Conservation (phyloP, 176 grass and related monocot genomes). For the Eragrostis nindensis region DNA sequence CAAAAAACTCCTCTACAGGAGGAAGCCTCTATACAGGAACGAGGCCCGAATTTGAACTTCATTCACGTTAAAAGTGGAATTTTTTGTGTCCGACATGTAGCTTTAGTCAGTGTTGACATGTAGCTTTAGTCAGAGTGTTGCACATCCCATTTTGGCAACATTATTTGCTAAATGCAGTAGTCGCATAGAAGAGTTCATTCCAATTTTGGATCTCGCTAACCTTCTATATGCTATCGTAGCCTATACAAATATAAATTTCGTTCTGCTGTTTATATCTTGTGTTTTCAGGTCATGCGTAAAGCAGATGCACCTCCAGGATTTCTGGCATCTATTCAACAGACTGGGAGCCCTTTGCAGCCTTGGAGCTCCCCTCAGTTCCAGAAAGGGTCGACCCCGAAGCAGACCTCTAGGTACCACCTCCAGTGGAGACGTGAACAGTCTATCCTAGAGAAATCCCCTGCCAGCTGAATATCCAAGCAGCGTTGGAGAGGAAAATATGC, state of each 20-base stretch:
- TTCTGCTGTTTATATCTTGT: slow-evolving; percentile 4
- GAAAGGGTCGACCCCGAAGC: slow-evolving; percentile 42
- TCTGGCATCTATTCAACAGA: slow-evolving; percentile 50
- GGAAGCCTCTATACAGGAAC: no score
- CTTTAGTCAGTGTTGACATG: no score
- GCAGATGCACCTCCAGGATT: slow-evolving; percentile 58
- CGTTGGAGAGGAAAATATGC: not conserved
- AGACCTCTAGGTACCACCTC: slow-evolving; percentile 47
- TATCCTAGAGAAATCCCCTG: slow-evolving; percentile 38
- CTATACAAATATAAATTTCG: slow-evolving; percentile 23
- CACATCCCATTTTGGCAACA: no score
- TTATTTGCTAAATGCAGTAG: slow-evolving; percentile 8
- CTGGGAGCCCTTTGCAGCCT: slow-evolving; percentile 40
- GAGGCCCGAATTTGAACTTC: not conserved
- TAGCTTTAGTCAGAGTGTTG: slow-evolving; percentile 11
- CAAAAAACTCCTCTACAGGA: no score
- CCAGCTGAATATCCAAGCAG: slow-evolving; percentile 25
- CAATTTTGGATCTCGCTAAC: slow-evolving; percentile 7
- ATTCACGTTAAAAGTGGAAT: not conserved
- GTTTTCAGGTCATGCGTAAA: slow-evolving; percentile 72
- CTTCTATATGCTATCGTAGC: not conserved
- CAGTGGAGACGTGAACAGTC: slow-evolving; percentile 83
- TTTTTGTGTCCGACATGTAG: not conserved
- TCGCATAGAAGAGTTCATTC: not conserved
- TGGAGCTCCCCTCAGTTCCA: slow-evolving; percentile 27